Evolutionary conservation across 352 stramenopile species (phyloP).

Genomic region (Blastocystis hominis): DNA sequence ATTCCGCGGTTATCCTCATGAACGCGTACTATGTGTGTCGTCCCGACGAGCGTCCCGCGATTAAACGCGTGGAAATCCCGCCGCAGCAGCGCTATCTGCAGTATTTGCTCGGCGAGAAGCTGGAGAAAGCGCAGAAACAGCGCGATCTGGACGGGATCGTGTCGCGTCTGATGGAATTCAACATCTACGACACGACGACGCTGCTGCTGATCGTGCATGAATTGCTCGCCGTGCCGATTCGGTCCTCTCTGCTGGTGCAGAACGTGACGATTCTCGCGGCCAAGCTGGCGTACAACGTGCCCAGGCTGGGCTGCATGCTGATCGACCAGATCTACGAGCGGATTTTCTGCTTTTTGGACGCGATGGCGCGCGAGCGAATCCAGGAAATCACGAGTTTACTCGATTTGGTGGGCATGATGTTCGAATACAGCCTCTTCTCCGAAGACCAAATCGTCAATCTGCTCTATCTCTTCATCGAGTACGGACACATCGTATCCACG

Average conservation of each 20-base stretch:
- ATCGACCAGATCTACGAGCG: neutral
- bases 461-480: conserved; percentile 24
- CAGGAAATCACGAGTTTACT: neutral
- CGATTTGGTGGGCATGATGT: neutral
- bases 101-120: neutral
- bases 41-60: neutral
- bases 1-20: neutral
- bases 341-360: neutral
- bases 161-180: neutral
- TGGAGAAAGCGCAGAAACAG: neutral
- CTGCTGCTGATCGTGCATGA: conserved; percentile 1
- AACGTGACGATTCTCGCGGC: neutral
- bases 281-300: neutral
- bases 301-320: neutral
- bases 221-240: neutral
- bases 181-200: neutral
- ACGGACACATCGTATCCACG: neutral
- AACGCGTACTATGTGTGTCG: conserved; percentile 24
- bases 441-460: neutral
- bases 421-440: neutral
- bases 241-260: neutral
- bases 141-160: neutral
- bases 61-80: neutral
- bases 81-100: neutral
- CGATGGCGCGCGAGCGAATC: neutral